These are phyloP conservation scores for Alternaria angustiovoidea DNA, from an alignment of 2,329 filamentous ascomycete species.

Conservation along the genomic window DNA sequence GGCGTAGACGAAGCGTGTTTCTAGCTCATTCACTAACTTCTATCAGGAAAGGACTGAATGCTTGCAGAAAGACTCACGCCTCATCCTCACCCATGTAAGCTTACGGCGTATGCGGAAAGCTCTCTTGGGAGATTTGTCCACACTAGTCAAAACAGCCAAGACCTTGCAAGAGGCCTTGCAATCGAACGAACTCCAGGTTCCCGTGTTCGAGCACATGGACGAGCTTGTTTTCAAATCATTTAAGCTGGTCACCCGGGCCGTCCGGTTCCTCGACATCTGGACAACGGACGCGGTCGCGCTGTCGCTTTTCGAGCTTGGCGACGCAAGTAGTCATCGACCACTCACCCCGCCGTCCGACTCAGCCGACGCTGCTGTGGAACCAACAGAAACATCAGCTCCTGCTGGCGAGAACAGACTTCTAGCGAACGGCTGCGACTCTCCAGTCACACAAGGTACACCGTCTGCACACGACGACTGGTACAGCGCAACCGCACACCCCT, in stretches of 20 bases:
- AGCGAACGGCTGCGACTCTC: conserved; percentile 55
- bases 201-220: conserved; percentile 79
- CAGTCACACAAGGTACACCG: conserved; percentile 45
- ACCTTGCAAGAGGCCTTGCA: conserved; percentile 77
- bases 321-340: conserved; percentile 44
- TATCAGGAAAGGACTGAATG: conserved; percentile 85
- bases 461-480: conserved; percentile 39
- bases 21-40: conserved; percentile 23
- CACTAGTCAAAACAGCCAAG: conserved; percentile 88
- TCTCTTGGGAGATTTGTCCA: conserved; percentile 86
- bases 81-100: conserved; percentile 77
- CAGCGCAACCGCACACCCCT: conserved; percentile 39
- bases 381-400: conserved; percentile 33
- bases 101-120: conserved; percentile 85
- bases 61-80: conserved; percentile 78
- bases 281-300: conserved; percentile 66
- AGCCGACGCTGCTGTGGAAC: conserved; percentile 43
- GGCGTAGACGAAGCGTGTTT: not conserved
- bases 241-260: conserved; percentile 89
- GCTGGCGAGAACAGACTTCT: conserved; percentile 41
- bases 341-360: conserved; percentile 51
- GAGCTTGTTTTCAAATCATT: conserved; percentile 95
- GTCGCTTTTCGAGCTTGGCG: conserved; percentile 48
- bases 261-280: conserved; percentile 87
- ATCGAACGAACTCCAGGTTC: conserved; percentile 45